phyloP scores from a whole-genome alignment of 768 basidiomycete species.

The Lepiota subincarnata region DNA sequence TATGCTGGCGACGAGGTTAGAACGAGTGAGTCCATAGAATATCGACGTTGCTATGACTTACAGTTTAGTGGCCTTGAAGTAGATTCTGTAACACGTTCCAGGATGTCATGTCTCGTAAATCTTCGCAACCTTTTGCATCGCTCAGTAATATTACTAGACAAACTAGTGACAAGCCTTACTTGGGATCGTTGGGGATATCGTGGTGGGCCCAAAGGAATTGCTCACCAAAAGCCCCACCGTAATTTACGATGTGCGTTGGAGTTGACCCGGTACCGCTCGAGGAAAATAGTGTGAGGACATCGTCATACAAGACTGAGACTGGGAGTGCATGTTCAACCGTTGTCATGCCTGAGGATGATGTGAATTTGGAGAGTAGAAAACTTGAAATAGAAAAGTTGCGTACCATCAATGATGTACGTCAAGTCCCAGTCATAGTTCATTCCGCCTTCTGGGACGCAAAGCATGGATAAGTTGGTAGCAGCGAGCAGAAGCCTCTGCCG shows the following conservation, averaged over 20 bases:
- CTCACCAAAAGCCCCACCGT: slow-evolving; percentile 69
- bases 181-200: slow-evolving; percentile 64
- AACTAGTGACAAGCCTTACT: slow-evolving; percentile 35
- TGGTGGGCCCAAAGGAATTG: slow-evolving; percentile 63
- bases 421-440: slow-evolving; percentile 80
- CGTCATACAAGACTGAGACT: slow-evolving; percentile 61
- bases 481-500: slow-evolving; percentile 61
- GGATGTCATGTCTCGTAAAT: slow-evolving; percentile 60
- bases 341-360: slow-evolving; percentile 56
- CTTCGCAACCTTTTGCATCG: slow-evolving; percentile 45
- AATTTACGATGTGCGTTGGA: slow-evolving; percentile 74
- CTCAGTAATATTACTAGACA: neutral
- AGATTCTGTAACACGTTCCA: slow-evolving; percentile 58
- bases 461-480: slow-evolving; percentile 60
- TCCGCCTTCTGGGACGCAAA: slow-evolving; percentile 73
- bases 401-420: slow-evolving; percentile 76
- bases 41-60: slow-evolving; percentile 25
- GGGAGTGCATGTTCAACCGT: slow-evolving; percentile 72
- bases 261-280: slow-evolving; percentile 68
- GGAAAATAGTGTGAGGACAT: slow-evolving; percentile 58
- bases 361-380: neutral
- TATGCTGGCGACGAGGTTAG: slow-evolving; percentile 39
- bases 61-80: slow-evolving; percentile 56
- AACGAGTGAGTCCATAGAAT: neutral
- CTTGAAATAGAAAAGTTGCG: slow-evolving; percentile 10